A percentile compares a stretch with the other conserved stretches of the same genome.
These are phyloP conservation scores for Apiospora malaysiana DNA, from an alignment of 2,329 filamentous ascomycete genomes.

Conservation along the genomic window DNA sequence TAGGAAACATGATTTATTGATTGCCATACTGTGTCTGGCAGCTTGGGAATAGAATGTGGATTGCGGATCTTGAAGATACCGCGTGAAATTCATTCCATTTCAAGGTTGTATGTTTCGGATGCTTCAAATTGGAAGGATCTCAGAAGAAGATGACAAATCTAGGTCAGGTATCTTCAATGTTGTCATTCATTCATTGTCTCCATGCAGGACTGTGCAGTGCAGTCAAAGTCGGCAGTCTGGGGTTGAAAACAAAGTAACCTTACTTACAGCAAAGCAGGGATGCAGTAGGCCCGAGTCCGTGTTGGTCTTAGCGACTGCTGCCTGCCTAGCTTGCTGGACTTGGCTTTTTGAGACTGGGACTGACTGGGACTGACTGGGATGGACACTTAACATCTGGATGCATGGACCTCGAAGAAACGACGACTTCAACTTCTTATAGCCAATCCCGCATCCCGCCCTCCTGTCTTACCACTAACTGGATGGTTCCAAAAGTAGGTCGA, in stretches of 20 bases:
- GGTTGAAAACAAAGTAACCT: slow-evolving; percentile 8
- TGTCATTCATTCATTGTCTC: background rate
- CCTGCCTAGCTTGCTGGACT: background rate
- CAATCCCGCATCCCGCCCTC: background rate
- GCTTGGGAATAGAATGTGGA: no score
- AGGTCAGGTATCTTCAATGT: background rate
- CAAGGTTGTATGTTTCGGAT: no score
- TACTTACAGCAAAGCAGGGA: no score
- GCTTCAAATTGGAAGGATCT: no score
- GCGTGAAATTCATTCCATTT: no score
- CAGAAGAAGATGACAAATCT: no score
- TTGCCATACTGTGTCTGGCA: no score
- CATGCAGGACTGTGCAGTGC: background rate
- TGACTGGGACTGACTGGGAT: background rate
- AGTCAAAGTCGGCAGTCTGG: background rate
- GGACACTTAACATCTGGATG: slow-evolving; percentile 4
- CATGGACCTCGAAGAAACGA: slow-evolving; percentile 18
- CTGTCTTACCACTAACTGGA: background rate
- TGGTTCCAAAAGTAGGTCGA: background rate
- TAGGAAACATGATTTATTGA: no score
- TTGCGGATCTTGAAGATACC: no score
- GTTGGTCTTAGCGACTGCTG: slow-evolving; percentile 6
- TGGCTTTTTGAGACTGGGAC: background rate
- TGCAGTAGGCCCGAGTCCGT: slow-evolving; percentile 8
- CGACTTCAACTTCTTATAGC: background rate